Conservation (phyloP, 768 basidiomycete genomes). For the Phylloporus sp. region DNA sequence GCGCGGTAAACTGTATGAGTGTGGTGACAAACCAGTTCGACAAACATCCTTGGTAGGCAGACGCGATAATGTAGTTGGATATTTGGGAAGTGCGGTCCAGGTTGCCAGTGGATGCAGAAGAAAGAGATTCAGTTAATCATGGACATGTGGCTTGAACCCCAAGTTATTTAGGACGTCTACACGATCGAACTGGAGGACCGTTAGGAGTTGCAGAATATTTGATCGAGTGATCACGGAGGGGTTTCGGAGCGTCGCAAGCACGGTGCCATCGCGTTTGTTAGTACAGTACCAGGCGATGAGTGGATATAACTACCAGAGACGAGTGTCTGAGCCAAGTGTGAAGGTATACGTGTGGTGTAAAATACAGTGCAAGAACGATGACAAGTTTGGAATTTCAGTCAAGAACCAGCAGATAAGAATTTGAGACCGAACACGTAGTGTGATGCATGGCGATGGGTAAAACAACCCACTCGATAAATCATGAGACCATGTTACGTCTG, state of each 20-base stretch:
- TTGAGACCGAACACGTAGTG: neutral
- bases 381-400: neutral
- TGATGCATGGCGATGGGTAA: neutral
- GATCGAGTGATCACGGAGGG: constrained; percentile 29
- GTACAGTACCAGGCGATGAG: too few relatives aligned
- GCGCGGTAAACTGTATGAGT: constrained; percentile 21
- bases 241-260: constrained; percentile 41
- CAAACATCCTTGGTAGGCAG: constrained; percentile 19
- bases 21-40: constrained; percentile 15
- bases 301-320: too few relatives aligned
- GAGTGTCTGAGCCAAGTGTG: too few relatives aligned
- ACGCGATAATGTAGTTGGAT: constrained; percentile 9
- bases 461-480: too few relatives aligned
- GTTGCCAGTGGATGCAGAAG: too few relatives aligned
- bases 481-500: neutral
- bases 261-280: constrained; percentile 31
- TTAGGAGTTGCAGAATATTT: constrained; percentile 35
- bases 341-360: too few relatives aligned
- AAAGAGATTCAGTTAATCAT: too few relatives aligned
- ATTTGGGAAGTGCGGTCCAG: constrained; percentile 19
- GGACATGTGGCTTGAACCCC: too few relatives aligned
- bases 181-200: constrained; percentile 37
- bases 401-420: neutral
- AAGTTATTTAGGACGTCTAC: constrained; percentile 46
- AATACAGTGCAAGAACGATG: neutral